phyloP scores from a whole-genome alignment of 1,284 basidiomycete genomes.

The Ceratobasidium sp. region DNA sequence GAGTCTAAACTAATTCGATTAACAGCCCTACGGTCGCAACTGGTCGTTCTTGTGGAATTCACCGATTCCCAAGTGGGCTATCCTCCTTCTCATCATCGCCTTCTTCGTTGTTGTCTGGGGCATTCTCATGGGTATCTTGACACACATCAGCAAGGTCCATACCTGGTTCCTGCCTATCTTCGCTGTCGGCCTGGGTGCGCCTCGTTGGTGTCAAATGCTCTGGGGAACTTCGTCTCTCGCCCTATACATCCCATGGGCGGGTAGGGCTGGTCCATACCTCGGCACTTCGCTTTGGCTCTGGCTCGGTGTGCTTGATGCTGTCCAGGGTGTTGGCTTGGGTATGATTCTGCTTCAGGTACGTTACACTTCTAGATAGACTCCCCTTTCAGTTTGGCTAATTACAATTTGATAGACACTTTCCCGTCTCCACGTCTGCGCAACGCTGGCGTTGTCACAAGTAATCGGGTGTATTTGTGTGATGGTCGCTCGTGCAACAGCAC shows the following conservation, averaged over 20 bases:
- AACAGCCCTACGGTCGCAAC: slow-evolving; percentile 87
- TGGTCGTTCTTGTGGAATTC: slow-evolving; percentile 93
- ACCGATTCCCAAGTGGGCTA: slow-evolving; percentile 85
- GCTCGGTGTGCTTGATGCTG: slow-evolving; percentile 91
- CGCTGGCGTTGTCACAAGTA: slow-evolving; percentile 87
- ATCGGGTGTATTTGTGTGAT: slow-evolving; percentile 86
- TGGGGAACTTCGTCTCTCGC: slow-evolving; percentile 91
- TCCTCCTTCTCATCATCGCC: slow-evolving; percentile 78
- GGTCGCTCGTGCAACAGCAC: slow-evolving; percentile 87
- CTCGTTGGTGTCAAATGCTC: slow-evolving; percentile 92
- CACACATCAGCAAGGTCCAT: slow-evolving; percentile 89
- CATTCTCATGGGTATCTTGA: slow-evolving; percentile 77
- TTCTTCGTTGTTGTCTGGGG: slow-evolving; percentile 93
- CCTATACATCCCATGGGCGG: slow-evolving; percentile 92
- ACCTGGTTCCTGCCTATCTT: slow-evolving; percentile 95
- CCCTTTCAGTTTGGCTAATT: slow-evolving; percentile 4
- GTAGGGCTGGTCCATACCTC: slow-evolving; percentile 84
- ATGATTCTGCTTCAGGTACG: slow-evolving; percentile 90
- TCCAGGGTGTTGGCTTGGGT: slow-evolving; percentile 92
- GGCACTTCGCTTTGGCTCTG: slow-evolving; percentile 91
- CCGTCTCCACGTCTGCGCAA: slow-evolving; percentile 91
- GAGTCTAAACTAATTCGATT: slow-evolving; percentile 21
- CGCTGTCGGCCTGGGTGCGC: slow-evolving; percentile 90
- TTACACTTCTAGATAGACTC: slow-evolving; percentile 5
- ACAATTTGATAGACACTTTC: slow-evolving; percentile 74